Base-by-base conservation (phyloP, 495 filamentous ascomycete genomes). In the Lasiosphaeris hirsuta region DNA sequence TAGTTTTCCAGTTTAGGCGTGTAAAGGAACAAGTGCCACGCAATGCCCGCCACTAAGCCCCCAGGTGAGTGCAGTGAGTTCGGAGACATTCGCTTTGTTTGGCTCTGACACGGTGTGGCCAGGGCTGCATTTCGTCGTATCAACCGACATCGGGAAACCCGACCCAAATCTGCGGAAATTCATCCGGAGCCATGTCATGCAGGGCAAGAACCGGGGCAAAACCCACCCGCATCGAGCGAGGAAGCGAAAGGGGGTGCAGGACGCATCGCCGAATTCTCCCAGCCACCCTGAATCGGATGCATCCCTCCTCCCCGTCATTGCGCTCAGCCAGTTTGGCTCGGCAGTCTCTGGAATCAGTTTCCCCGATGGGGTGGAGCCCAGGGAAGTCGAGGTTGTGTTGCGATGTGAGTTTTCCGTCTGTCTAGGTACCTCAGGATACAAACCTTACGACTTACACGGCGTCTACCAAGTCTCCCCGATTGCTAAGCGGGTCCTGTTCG, bases 131-230 rank as follows among this genome's bases (percentile, higher is more conserved):
- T 74, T 72, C 60, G 60, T 70, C 38, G 63, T 69, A 8, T 62
- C 67, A 39, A 75, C 67, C 18, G 54, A 48, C 6, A 23, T 54
- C 15, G 56, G 63, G 49, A 69, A 76, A 53, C 36, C 60, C 19
- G 63, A 72, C 39, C 47, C 69, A 7, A 62, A 72, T 18, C 47
- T 65, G 38, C 71, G 74, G 40, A 75, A 69, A 57, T 54, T 72
- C 11, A 78, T 78, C 54, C 67, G 76, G 37, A 76, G 74, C 56
- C 72, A 78, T 68, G 77, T 79, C 1, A 81, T 80, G 78, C 63
- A 68, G 5, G 78, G 78, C 6, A 79, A 78, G 65, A 81, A 81
- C 54, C 63, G 62, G 37, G 66, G 58, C 5, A 60, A 56, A 17
- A 56, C 15, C 17, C 23, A 30, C 23, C 23, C 23, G 2, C 23